Base-by-base conservation (phyloP, 2,329 filamentous ascomycete species). In the Ophiostoma tasmaniense region DNA sequence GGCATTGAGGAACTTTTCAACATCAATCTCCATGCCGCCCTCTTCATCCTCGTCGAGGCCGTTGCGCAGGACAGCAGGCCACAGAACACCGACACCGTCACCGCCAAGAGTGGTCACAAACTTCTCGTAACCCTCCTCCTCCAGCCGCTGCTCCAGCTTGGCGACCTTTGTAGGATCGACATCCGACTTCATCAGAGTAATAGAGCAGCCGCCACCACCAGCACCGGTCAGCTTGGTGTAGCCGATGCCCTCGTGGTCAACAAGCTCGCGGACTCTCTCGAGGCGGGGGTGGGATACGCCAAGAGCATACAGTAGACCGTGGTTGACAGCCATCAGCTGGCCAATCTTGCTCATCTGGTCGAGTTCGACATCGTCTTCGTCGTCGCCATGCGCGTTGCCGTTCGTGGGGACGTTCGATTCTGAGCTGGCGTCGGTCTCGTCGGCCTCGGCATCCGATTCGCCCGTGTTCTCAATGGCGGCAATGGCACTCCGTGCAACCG, bases 211-310 rank as follows among this genome's bases (percentile, higher is more conserved):
- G 69, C 95, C 96, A 14, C 95, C 96, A 28, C 95, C 95, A 1
- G 95, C 95, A 42, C 95, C 95, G 0, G 95, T 99, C 69, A 99
- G 85, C 78, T 99, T 99, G 14, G 95, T 97, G 93, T 93, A 99
- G 37, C 95, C 95, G 69, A 97, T 90, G 55, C 90, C 90, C 69
- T 92, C 87, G 74, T 95, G 88, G 73, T 99, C 94, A 66, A 96
- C 90, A 33, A 99, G 82, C 79, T 97, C 94, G 71, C 95, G 88
- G 74, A 99, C 89, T 39, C 94, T 88, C 80, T 99, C 95, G 33
- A 99, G 84, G 64, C 93, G 89, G 0, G 95, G 96, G 78, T 99
- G 95, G 1, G 93, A 98, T 35, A 98, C 95, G 8, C 95, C 95
- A 2, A 99, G 82, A 0, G 93, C 90, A n/a, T 92, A 89, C 28